These are phyloP conservation scores for Rubus parviflorus DNA, from an alignment of 306 rosid genomes.

Conservation along the genomic window DNA sequence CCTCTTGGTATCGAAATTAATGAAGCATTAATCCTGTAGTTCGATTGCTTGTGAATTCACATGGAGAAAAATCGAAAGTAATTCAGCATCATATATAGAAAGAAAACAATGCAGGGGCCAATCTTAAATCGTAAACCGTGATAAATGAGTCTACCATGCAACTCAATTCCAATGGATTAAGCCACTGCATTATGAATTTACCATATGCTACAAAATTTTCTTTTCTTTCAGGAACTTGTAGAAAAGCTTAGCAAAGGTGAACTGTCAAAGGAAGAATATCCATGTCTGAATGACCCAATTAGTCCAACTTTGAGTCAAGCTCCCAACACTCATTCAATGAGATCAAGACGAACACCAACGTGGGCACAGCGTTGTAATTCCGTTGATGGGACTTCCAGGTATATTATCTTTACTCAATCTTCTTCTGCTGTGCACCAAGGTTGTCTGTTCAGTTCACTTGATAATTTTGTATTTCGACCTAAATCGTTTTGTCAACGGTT, in stretches of 20 bases:
- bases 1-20: no score
- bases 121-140: no score
- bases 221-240: slow-evolving; percentile 66
- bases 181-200: slow-evolving; percentile 17
- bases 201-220: background rate
- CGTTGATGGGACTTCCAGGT: slow-evolving; percentile 96
- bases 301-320: slow-evolving; percentile 53
- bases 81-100: no score
- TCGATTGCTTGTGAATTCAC: no score
- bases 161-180: no score
- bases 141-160: no score
- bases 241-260: slow-evolving; percentile 75
- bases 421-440: background rate
- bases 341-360: slow-evolving; percentile 76
- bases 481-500: no score
- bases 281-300: slow-evolving; percentile 88
- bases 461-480: background rate
- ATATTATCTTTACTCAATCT: background rate
- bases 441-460: background rate
- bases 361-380: slow-evolving; percentile 90
- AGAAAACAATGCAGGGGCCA: no score
- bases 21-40: no score
- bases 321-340: slow-evolving; percentile 75
- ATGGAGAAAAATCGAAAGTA: no score
- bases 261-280: slow-evolving; percentile 81